These are phyloP conservation scores for Aureobasidium zeae DNA, from an alignment of 2,329 filamentous ascomycete species.

Conservation along the genomic window DNA sequence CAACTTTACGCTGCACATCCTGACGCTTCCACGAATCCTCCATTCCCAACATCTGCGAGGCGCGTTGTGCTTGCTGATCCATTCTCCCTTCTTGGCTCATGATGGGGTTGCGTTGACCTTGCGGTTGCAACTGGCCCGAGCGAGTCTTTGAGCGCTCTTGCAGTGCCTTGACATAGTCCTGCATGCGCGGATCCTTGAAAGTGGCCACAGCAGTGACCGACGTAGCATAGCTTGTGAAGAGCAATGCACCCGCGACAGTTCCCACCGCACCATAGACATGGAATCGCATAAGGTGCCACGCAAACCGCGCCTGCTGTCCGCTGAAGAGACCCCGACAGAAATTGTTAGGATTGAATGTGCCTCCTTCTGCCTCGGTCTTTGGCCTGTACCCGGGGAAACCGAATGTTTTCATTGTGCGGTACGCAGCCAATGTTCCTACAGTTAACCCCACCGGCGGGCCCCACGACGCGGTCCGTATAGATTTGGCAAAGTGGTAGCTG, in stretches of 20 bases:
- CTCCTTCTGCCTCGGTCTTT: conserved; percentile 27
- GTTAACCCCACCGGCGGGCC: conserved; percentile 29
- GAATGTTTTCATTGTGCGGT: conserved; percentile 27
- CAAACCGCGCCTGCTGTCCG: conserved; percentile 28
- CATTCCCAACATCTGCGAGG: conserved; percentile 6
- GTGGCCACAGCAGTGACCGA: conserved; percentile 29
- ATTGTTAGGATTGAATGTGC: conserved; percentile 32
- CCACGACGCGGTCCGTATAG: conserved; percentile 32
- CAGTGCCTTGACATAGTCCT: conserved; percentile 31
- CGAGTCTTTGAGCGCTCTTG: conserved; percentile 25
- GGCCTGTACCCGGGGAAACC: conserved; percentile 37
- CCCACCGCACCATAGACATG: conserved; percentile 26
- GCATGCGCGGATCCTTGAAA: conserved; percentile 33
- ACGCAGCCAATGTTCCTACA: conserved; percentile 28
- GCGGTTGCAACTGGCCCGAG: conserved; percentile 6
- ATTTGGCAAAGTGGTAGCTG: conserved; percentile 32
- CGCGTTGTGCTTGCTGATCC: conserved; percentile 16
- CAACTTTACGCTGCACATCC: conserved; percentile 13
- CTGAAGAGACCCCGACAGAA: conserved; percentile 27
- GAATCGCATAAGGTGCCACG: conserved; percentile 27
- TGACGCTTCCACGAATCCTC: conserved; percentile 8
- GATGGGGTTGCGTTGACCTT: conserved; percentile 14
- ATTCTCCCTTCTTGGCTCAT: conserved; percentile 15
- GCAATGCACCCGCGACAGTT: conserved; percentile 27
- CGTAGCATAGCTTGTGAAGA: conserved; percentile 27